Base-by-base conservation (phyloP, 768 basidiomycete genomes). In the Cubamyces sp. region DNA sequence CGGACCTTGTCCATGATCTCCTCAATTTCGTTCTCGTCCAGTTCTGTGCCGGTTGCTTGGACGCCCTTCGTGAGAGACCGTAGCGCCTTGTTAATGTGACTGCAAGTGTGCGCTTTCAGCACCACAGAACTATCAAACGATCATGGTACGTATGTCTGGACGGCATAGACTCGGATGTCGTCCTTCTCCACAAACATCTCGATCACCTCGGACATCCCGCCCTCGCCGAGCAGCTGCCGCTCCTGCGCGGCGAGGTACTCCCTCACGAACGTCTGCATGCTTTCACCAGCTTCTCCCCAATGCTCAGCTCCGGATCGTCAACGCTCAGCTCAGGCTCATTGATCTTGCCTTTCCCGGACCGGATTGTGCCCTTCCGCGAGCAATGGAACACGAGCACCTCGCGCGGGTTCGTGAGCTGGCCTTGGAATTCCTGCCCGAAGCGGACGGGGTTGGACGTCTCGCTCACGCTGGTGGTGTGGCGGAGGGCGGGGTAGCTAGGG, bases 131-230 rank as follows among this genome's bases (percentile, higher is more conserved):
- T 46, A 3, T 1, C 23, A 26, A 23, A 23, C 34, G 53, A 19
- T 37, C 34, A 6, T 39, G 19, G 16, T 4, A 83, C 90, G 66
- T 66, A 95, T 94, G 79, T 84, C 66, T 87, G 84, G 71, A 99
- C 96, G 9, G 96, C 93, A 78, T 95, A n/a, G n/a, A n/a, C n/a
- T n/a, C n/a, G 91, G 34, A 85, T 87, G 74, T 97, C 95, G 70
- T 98, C 96, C 81, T 99, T 99, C 74, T 98, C 96, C 61, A 99
- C 96, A 75, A 92, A 98, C 75, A 88, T 82, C 78, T 92, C 88
- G 55, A 99, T 94, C 7, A 97, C 97, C 72, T 95, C 92, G 41
- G 88, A 89, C 90, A 99, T 92, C 25, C 90, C 94, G 43, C 82
- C 81, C 76, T 97, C 95, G 1, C 91, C 92, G n/a, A 98, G 77